Conservation (phyloP, 441 rosid species). For the Jatropha podagrica region DNA sequence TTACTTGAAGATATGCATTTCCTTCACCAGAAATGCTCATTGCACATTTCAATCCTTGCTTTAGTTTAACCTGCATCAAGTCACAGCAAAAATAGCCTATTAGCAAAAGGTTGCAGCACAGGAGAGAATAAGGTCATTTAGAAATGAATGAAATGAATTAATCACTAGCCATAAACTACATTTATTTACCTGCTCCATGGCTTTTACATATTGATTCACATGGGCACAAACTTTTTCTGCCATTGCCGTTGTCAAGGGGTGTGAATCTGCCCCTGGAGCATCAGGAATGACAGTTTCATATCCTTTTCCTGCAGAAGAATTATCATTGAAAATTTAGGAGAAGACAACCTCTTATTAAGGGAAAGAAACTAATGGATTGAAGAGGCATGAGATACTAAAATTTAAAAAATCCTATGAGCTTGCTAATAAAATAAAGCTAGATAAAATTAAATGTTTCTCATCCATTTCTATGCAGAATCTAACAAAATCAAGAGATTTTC, state of each 20-base stretch:
- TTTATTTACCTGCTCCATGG: constrained; percentile 78
- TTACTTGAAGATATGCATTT: constrained; percentile 81
- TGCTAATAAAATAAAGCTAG: not conserved
- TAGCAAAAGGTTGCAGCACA: not conserved
- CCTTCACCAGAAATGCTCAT: constrained; percentile 86
- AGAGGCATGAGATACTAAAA: not conserved
- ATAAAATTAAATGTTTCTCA: not conserved
- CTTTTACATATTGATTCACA: constrained; percentile 69
- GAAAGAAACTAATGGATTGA: not conserved
- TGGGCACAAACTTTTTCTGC: constrained; percentile 52
- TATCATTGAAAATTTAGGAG: not conserved
- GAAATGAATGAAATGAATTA: not conserved
- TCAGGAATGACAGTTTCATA: constrained; percentile 76
- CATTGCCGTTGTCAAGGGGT: constrained; percentile 48
- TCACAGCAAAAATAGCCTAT: not conserved
- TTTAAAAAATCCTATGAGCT: not conserved
- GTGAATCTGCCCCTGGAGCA: constrained; percentile 71
- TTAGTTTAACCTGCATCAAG: constrained; percentile 60
- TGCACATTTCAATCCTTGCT: constrained; percentile 82
- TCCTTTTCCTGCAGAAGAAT: constrained; percentile 54
- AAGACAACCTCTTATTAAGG: not conserved
- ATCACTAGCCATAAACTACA: constrained; percentile 4
- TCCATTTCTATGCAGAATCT: not conserved
- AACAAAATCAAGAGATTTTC: not conserved
- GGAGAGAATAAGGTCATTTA: not conserved